phyloP scores from a whole-genome alignment of 164 flowering plant genomes.

The Dillenia suffruticosa region DNA sequence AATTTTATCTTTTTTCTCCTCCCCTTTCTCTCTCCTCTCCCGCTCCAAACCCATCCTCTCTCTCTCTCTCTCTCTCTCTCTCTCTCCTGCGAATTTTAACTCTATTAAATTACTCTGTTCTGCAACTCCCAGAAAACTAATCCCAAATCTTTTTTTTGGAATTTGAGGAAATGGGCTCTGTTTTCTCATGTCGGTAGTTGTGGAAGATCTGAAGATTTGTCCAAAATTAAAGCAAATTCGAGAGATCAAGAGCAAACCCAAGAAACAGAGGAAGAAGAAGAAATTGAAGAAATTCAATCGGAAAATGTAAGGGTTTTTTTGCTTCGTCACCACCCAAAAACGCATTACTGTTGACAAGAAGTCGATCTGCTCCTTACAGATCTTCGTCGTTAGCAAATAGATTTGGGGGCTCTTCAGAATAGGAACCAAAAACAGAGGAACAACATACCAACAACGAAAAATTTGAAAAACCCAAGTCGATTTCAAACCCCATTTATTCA shows the following conservation, averaged over 20 bases:
- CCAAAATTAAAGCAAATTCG: slow-evolving; percentile 1
- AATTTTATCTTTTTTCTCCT: too few relatives aligned
- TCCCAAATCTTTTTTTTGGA: slow-evolving; percentile 9
- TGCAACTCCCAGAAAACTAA: slow-evolving; percentile 19
- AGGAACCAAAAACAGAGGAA: slow-evolving; percentile 10
- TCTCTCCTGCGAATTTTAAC: too few relatives aligned
- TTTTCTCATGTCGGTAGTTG: slow-evolving; percentile 22
- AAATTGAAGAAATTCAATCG: slow-evolving; percentile 5
- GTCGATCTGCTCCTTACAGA: slow-evolving; percentile 74
- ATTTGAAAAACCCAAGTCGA: slow-evolving; percentile 7
- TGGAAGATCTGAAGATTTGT: slow-evolving; percentile 12
- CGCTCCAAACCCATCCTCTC: too few relatives aligned
- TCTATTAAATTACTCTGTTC: slow-evolving; percentile 15
- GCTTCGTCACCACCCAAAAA: slow-evolving; percentile 49
- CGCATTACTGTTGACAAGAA: slow-evolving; percentile 55
- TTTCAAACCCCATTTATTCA: slow-evolving; percentile 11
- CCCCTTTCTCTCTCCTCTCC: too few relatives aligned
- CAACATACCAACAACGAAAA: neutral
- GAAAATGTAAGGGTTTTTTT: neutral
- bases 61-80: too few relatives aligned
- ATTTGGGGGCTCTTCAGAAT: slow-evolving; percentile 52
- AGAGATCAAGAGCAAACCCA: slow-evolving; percentile 9
- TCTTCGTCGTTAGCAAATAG: slow-evolving; percentile 53
- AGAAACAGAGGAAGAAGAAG: slow-evolving; percentile 16
- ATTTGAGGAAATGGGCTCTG: slow-evolving; percentile 32